Evolutionary conservation across 2,329 filamentous ascomycete species (phyloP).

Genomic region (Scedosporium boydii): DNA sequence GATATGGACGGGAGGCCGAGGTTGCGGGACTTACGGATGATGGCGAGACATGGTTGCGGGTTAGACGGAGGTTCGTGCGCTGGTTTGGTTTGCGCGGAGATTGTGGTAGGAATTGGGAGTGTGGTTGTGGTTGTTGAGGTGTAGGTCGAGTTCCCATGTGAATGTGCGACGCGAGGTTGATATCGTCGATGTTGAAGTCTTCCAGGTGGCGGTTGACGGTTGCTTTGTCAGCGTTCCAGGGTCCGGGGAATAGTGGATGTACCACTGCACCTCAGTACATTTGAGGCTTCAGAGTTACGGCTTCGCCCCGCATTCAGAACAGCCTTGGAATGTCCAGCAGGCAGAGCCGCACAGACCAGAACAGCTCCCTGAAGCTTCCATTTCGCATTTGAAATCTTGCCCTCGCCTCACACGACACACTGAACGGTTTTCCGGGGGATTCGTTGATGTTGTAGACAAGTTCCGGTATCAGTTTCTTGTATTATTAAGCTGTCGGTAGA

Average conservation of each 20-base stretch:
- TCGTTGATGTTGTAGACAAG: too few relatives aligned
- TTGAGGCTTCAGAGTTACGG: not conserved
- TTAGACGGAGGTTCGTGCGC: not conserved
- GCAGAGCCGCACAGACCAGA: constrained; percentile 2
- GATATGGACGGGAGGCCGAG: not conserved
- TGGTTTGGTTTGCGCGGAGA: not conserved
- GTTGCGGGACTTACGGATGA: constrained; percentile 60
- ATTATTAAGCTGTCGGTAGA: too few relatives aligned
- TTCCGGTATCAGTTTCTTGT: too few relatives aligned
- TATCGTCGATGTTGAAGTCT: too few relatives aligned
- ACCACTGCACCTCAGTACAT: too few relatives aligned
- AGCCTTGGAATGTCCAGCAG: not conserved
- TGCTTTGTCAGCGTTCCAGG: not conserved
- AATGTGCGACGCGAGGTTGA: not conserved
- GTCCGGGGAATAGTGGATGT: not conserved
- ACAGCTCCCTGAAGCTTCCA: not conserved
- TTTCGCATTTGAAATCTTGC: not conserved
- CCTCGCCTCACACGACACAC: too few relatives aligned
- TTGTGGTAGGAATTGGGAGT: not conserved
- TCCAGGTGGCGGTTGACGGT: not conserved
- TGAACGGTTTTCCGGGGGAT: too few relatives aligned
- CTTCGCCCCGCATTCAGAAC: constrained; percentile 1
- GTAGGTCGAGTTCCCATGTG: not conserved
- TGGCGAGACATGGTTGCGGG: constrained; percentile 69
- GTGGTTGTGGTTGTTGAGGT: not conserved